Percentiles rank a stretch among this genome's conserved stretches.
These are phyloP conservation scores for Biscogniauxia mediterranea DNA, from an alignment of 2,329 filamentous ascomycete species.

Conservation along the genomic window DNA sequence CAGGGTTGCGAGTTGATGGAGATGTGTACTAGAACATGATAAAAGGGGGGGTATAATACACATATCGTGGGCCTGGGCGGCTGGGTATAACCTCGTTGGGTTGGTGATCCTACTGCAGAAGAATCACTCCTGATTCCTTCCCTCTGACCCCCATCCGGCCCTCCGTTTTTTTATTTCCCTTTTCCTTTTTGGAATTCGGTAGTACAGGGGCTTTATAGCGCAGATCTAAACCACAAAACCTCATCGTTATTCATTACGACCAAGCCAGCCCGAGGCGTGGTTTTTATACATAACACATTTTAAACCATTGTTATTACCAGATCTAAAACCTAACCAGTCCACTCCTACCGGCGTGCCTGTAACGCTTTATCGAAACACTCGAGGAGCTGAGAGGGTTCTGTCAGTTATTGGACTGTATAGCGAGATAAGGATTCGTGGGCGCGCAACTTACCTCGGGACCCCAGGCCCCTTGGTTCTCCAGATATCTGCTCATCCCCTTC, in stretches of 20 bases:
- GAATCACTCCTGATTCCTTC: too few species aligned
- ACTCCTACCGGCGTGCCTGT: conserved; percentile 25
- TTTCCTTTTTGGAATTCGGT: background rate
- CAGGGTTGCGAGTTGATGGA: too few species aligned
- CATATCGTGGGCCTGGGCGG: too few species aligned
- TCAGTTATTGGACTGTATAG: conserved; percentile 1
- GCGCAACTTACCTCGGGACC: conserved; percentile 37
- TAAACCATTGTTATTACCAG: conserved; percentile 2
- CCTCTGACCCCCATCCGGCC: too few species aligned
- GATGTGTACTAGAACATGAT: too few species aligned
- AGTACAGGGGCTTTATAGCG: background rate
- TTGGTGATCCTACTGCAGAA: too few species aligned
- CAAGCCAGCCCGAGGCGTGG: conserved; percentile 13
- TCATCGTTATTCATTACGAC: conserved; percentile 19
- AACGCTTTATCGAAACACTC: conserved; percentile 35
- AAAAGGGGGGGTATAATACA: too few species aligned
- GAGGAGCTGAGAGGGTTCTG: conserved; percentile 27
- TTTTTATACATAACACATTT: conserved; percentile 8
- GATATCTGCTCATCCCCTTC: conserved; percentile 60
- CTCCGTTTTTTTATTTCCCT: too few species aligned
- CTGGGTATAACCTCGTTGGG: too few species aligned
- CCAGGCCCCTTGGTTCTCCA: conserved; percentile 61
- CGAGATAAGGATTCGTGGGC: background rate
- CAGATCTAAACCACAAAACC: conserved; percentile 5
- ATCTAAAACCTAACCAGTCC: conserved; percentile 5